phyloP scores from a whole-genome alignment of 1,284 basidiomycete species.

The Thecaphora thlaspeos region DNA sequence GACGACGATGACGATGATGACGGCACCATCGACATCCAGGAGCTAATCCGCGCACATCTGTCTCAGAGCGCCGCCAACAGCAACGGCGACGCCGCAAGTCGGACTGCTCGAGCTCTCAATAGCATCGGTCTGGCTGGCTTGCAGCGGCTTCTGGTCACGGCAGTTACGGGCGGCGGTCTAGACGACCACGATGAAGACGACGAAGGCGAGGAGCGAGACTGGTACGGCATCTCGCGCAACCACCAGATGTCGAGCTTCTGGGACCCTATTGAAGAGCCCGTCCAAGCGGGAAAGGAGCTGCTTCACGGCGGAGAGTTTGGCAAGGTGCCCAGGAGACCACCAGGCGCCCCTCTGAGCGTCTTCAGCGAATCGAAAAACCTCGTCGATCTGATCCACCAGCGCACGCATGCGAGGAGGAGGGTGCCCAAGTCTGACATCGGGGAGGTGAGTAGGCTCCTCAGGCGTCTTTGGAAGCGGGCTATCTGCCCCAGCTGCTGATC shows the following conservation, averaged over 20 bases:
- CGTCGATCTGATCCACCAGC: slow-evolving; percentile 21
- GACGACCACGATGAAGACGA: slow-evolving; percentile 26
- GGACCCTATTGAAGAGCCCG: slow-evolving; percentile 64
- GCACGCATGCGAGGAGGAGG: slow-evolving; percentile 52
- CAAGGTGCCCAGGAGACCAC: slow-evolving; percentile 54
- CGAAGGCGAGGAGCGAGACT: slow-evolving; percentile 26
- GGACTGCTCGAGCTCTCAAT: slow-evolving; percentile 18
- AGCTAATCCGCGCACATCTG: slow-evolving; percentile 30
- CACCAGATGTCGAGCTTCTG: slow-evolving; percentile 43
- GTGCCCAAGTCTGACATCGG: slow-evolving; percentile 58
- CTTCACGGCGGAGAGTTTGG: slow-evolving; percentile 84
- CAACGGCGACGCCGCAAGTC: slow-evolving; percentile 7
- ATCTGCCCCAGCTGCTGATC: too few relatives aligned
- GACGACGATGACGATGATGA: slow-evolving; percentile 16
- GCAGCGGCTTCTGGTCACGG: slow-evolving; percentile 30
- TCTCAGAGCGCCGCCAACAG: slow-evolving; percentile 3
- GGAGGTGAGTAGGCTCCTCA: slow-evolving; percentile 17
- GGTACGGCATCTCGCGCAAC: slow-evolving; percentile 26
- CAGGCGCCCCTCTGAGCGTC: slow-evolving; percentile 20
- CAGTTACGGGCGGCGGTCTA: slow-evolving; percentile 10
- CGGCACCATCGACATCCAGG: slow-evolving; percentile 32
- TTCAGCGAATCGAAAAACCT: slow-evolving; percentile 28
- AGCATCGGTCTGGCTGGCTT: slow-evolving; percentile 37
- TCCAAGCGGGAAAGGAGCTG: slow-evolving; percentile 70
- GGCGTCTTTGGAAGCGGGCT: too few relatives aligned